Base-by-base conservation (phyloP, 2,329 filamentous ascomycete genomes). In the Mariannaea elegans region DNA sequence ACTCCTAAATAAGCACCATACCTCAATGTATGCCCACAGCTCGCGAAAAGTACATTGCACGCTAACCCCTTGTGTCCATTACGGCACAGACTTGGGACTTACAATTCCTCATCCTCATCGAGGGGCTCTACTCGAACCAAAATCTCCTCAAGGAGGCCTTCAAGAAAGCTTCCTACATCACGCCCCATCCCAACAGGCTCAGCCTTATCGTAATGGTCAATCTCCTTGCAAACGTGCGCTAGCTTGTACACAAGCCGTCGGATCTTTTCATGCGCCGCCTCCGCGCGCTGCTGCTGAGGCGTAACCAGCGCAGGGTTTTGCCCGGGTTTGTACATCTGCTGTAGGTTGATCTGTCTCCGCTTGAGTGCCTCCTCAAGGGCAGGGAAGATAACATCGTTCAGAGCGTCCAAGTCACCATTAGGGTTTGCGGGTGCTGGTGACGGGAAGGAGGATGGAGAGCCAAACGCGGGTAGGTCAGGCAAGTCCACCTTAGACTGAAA, bases 181-280 rank as follows among this genome's bases (percentile, higher is more conserved):
- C 92, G 89, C 0, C 93, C 94, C 94, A 98, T 97, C 1, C 93
- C 93, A 10, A 98, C 93, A 6, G 93, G 92, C 67, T 93, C 91
- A 41, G 89, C 86, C 74, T 90, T 90, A 76, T 99, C 95, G 77
- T 89, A 91, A 64, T 90, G 86, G 75, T 99, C 94, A 71, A 99
- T 93, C 74, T 97, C 93, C 72, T 90, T 90, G 76, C 97, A 97
- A 21, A 94, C 83, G 60, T 91, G 87, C 2, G 90, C 90, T 27
- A 96, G 84, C 73, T 97, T 96, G 65, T 89, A 89, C 12, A 97
- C 92, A 24, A 97, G 82, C 71, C 89, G 87, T 65, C 90, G 85
- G 39, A 98, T 84, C 75, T 91, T 90, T 59, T 97, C 93, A 71
- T 98, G 94, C 1, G 90, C 89, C 46, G 81, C 83, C 71, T 90